These are phyloP conservation scores for Leptographium wingfieldii DNA, from an alignment of 2,329 filamentous ascomycete species.

Conservation along the genomic window DNA sequence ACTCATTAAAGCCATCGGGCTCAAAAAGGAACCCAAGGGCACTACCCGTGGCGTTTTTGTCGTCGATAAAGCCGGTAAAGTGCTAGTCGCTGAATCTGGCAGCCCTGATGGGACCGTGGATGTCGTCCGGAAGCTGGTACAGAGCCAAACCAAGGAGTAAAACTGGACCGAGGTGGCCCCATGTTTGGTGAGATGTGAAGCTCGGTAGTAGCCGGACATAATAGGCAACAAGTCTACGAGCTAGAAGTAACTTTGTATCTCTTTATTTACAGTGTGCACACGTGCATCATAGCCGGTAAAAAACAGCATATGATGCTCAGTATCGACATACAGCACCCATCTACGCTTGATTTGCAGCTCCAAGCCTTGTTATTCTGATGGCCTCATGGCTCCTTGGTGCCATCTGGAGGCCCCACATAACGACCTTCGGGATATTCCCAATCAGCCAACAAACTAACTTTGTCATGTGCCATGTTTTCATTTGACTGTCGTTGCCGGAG, in stretches of 20 bases:
- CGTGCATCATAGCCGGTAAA: not conserved
- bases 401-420: not conserved
- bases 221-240: not conserved
- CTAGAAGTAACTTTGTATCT: not conserved
- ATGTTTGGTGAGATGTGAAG: not conserved
- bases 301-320: not conserved
- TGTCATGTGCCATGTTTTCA: not conserved
- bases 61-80: slow-evolving; percentile 66
- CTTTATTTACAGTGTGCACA: not conserved
- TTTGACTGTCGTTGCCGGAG: not conserved
- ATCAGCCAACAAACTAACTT: slow-evolving; percentile 8
- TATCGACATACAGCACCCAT: not conserved
- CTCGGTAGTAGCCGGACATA: not conserved
- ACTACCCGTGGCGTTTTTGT: slow-evolving; percentile 82
- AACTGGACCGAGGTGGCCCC: not conserved
- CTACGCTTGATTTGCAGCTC: not conserved
- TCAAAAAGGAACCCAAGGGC: slow-evolving; percentile 66
- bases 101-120: slow-evolving; percentile 67
- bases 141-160: not conserved
- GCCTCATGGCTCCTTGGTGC: not conserved
- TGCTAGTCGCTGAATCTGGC: slow-evolving; percentile 58
- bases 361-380: not conserved
- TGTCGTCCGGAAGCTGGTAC: slow-evolving; percentile 60
- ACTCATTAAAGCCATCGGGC: slow-evolving; percentile 74
- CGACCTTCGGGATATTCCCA: slow-evolving; percentile 14